Evolutionary conservation across 129 eudicot species (phyloP).

Genomic region (Tanacetum coccineum): DNA sequence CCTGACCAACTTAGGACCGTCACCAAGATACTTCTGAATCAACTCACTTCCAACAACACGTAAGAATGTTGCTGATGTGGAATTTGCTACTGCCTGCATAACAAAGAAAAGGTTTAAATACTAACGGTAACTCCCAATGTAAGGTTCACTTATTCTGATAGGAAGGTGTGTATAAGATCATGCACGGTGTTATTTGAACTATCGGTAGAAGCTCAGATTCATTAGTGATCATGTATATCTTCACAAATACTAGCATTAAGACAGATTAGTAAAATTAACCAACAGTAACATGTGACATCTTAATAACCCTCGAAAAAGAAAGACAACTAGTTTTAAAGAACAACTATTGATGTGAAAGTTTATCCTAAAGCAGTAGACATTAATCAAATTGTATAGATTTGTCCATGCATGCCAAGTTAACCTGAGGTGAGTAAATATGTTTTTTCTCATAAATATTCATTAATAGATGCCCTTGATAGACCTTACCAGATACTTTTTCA

Average conservation of each 20-base stretch:
- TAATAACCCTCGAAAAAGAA: no score
- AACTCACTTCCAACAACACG: slow-evolving; percentile 97
- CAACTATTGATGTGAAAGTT: no score
- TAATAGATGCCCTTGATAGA: neutral
- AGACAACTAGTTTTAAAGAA: no score
- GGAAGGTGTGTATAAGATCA: neutral
- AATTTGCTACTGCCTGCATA: slow-evolving; percentile 90
- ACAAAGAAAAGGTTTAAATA: slow-evolving; percentile 4
- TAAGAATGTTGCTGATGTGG: slow-evolving; percentile 91
- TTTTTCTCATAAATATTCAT: neutral
- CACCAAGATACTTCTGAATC: slow-evolving; percentile 92
- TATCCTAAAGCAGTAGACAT: no score
- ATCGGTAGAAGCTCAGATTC: neutral
- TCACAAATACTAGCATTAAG: neutral
- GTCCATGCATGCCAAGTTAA: neutral
- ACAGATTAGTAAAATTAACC: no score
- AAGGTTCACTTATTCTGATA: neutral
- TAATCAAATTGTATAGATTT: no score
- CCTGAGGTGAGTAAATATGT: neutral
- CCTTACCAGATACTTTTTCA: neutral
- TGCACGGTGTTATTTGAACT: neutral
- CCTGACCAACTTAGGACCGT: slow-evolving; percentile 92
- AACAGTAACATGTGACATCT: no score
- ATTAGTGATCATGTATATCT: neutral
- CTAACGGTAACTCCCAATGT: neutral